Evolutionary conservation across 805 yeast genomes (phyloP).

Genomic region (Saccharomycopsis sp.): DNA sequence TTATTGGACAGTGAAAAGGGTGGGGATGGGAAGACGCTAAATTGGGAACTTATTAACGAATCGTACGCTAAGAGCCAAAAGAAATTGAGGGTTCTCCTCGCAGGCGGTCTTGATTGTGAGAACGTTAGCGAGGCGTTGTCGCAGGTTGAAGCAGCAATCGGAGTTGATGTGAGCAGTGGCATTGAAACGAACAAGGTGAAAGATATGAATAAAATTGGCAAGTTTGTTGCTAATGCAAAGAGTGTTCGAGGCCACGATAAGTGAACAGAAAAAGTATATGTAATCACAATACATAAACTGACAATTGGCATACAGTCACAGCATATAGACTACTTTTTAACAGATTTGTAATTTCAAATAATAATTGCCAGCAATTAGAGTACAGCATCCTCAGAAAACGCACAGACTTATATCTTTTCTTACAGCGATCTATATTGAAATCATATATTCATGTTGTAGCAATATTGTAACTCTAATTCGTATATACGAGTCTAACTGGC

Average conservation of each 20-base stretch:
- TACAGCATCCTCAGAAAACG: too few species aligned
- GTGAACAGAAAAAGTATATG: too few species aligned
- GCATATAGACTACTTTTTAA: too few species aligned
- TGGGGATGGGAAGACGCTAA: slow-evolving; percentile 79
- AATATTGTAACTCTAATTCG: background rate
- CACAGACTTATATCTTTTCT: too few species aligned
- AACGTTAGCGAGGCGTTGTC: slow-evolving; percentile 54
- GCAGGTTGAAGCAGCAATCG: slow-evolving; percentile 53
- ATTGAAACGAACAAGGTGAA: slow-evolving; percentile 77
- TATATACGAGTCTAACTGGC: background rate
- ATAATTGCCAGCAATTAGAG: background rate
- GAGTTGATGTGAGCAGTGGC: slow-evolving; percentile 94
- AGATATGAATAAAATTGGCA: slow-evolving; percentile 54
- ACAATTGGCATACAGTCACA: too few species aligned
- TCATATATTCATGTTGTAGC: too few species aligned
- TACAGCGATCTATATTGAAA: background rate
- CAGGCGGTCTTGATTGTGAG: slow-evolving; percentile 82
- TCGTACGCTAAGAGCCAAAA: slow-evolving; percentile 30
- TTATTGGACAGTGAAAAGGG: slow-evolving; percentile 85
- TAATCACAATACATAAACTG: too few species aligned
- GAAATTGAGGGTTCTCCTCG: slow-evolving; percentile 48
- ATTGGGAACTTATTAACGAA: slow-evolving; percentile 53
- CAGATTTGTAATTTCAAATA: too few species aligned
- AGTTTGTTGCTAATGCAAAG: slow-evolving; percentile 49
- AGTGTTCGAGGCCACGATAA: too few species aligned